Conservation (phyloP, 192 early-diverging fungal genomes). For the Coemansia sp. region DNA sequence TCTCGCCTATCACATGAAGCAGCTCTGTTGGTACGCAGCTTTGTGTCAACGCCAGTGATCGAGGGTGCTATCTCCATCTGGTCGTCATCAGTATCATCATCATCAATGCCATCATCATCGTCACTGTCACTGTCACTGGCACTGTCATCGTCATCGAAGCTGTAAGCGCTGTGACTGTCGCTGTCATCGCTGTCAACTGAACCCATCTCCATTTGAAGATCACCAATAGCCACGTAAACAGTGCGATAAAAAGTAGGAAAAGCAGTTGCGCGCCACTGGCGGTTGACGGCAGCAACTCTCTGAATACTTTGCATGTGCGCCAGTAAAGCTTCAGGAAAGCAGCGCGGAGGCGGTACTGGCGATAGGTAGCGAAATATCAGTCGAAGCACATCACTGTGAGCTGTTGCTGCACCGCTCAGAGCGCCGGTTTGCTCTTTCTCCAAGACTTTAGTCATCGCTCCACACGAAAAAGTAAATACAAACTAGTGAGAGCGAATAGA, state of each 20-base stretch:
- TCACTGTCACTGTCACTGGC: too few relatives aligned
- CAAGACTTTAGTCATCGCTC: too few relatives aligned
- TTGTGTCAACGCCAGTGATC: neutral
- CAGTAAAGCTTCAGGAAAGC: neutral
- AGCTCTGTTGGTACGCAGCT: neutral
- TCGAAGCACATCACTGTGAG: neutral
- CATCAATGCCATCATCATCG: too few relatives aligned
- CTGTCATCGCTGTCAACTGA: too few relatives aligned
- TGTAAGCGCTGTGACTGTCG: too few relatives aligned
- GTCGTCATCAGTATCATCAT: neutral
- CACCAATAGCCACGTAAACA: neutral
- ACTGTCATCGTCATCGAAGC: too few relatives aligned
- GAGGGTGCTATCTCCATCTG: neutral
- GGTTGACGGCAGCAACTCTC: conserved; percentile 6
- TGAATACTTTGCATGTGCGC: neutral
- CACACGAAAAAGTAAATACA: too few relatives aligned
- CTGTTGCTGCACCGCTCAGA: too few relatives aligned
- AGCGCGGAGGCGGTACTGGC: neutral
- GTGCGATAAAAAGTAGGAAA: conserved; percentile 11
- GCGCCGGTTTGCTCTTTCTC: too few relatives aligned
- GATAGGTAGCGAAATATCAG: neutral
- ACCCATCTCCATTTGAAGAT: too few relatives aligned
- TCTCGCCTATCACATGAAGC: neutral
- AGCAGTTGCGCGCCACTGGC: conserved; percentile 13
- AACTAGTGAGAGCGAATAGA: too few relatives aligned